Conservation (phyloP, 78 protist species). For the Dictyostelium purpureum region DNA sequence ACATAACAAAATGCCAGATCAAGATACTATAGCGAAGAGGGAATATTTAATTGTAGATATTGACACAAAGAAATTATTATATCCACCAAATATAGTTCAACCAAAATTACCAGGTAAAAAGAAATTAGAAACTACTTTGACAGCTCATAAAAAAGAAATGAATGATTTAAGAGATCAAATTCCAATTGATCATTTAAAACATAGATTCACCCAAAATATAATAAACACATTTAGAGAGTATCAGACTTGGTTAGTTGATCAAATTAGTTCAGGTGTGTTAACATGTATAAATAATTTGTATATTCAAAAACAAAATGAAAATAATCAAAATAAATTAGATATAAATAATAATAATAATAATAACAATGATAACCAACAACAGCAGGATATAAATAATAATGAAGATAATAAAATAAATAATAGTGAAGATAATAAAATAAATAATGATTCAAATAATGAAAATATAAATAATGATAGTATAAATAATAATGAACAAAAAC, state of each 20-base stretch:
- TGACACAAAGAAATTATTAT: constrained; percentile 44
- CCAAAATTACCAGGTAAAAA: constrained; percentile 55
- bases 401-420: not conserved
- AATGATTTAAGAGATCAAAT: constrained; percentile 31
- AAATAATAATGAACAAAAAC: not conserved
- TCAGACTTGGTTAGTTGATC: constrained; percentile 70
- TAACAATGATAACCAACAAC: not conserved
- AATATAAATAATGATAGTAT: not conserved
- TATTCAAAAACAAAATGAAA: constrained; percentile 14
- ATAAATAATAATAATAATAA: not conserved
- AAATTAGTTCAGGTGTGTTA: constrained; percentile 53
- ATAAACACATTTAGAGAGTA: constrained; percentile 47
- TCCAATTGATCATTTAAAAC: constrained; percentile 64
- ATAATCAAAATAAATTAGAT: not conserved
- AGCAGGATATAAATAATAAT: not conserved
- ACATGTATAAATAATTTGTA: constrained; percentile 63
- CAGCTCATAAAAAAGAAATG: constrained; percentile 38
- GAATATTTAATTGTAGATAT: constrained; percentile 74
- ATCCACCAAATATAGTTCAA: constrained; percentile 3
- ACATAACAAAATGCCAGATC: not conserved
- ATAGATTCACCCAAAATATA: constrained; percentile 53
- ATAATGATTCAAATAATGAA: not conserved
- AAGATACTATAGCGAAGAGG: not conserved
- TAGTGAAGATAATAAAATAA: not conserved
- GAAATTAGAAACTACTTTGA: constrained; percentile 39